These are phyloP conservation scores for Dorcoceras hygrometricum DNA, from an alignment of 257 asterid genomes.

Conservation along the genomic window DNA sequence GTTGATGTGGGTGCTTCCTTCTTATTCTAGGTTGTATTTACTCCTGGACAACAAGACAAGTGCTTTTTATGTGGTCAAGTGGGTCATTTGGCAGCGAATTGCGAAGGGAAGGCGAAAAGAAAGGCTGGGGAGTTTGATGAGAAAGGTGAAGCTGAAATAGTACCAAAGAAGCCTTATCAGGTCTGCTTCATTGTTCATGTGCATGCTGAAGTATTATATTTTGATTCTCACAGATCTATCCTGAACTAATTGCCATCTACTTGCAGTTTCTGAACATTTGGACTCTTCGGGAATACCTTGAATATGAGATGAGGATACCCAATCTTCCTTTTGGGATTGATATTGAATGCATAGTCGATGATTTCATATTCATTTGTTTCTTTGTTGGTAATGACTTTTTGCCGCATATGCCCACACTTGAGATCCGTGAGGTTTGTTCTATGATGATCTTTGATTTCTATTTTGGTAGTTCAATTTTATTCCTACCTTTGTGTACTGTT, in stretches of 20 bases:
- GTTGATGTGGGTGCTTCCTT: conserved; percentile 21
- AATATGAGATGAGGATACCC: conserved; percentile 88
- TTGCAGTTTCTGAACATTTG: conserved; percentile 91
- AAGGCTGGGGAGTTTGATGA: conserved; percentile 97
- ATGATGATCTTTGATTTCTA: conserved; percentile 8
- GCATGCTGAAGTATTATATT: conserved; percentile 5
- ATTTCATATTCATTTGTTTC: conserved; percentile 93
- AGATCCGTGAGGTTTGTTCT: conserved; percentile 90
- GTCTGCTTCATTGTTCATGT: conserved; percentile 31
- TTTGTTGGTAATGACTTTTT: conserved; percentile 96
- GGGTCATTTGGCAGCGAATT: conserved; percentile 89
- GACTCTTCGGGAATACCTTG: conserved; percentile 94
- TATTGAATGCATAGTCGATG: conserved; percentile 80
- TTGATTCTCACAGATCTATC: conserved; percentile 11
- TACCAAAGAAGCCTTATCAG: conserved; percentile 91
- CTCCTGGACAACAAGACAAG: conserved; percentile 96
- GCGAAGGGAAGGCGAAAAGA: conserved; percentile 95
- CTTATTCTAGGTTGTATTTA: conserved; percentile 68
- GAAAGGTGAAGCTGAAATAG: conserved; percentile 70
- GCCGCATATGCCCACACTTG: conserved; percentile 99
- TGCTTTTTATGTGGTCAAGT: conserved; percentile 96
- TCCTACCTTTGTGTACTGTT: conserved; percentile 2
- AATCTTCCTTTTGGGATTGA: conserved; percentile 77
- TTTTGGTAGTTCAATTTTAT: conserved; percentile 16
- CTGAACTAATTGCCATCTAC: conserved; percentile 20